These are phyloP conservation scores for Beta vulgaris DNA, from an alignment of 148 eudicot species.

Conservation along the genomic window DNA sequence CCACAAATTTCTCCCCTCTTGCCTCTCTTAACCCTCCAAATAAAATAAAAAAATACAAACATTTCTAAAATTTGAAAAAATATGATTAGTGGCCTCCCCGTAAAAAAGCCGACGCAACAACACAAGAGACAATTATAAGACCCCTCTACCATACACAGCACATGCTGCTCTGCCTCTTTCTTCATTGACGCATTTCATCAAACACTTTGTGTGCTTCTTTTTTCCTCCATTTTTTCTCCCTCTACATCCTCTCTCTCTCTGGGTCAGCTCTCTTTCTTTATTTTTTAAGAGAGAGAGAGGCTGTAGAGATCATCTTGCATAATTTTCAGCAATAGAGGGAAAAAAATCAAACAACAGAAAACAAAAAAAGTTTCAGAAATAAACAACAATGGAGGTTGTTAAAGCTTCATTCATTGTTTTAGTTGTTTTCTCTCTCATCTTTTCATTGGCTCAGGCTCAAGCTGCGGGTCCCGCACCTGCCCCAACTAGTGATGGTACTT, in stretches of 20 bases:
- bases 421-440: conserved; percentile 38
- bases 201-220: conserved; percentile 28
- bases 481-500: conserved; percentile 49
- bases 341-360: neutral
- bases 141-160: neutral
- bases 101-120: conserved; percentile 13
- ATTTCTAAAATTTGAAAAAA: neutral
- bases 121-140: conserved; percentile 10
- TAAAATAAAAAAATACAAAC: neutral
- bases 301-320: conserved; percentile 28
- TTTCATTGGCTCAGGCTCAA: conserved; percentile 44
- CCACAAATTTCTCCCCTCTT: conserved; percentile 27
- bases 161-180: conserved; percentile 16
- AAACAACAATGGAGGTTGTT: conserved; percentile 35
- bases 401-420: conserved; percentile 39
- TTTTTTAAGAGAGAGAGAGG: conserved; percentile 27
- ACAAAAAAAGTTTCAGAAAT: neutral
- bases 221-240: neutral
- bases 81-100: conserved; percentile 27
- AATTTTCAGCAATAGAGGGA: neutral
- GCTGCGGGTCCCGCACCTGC: conserved; percentile 44
- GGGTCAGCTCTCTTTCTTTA: conserved; percentile 6
- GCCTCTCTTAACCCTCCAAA: conserved; percentile 24
- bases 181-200: conserved; percentile 29
- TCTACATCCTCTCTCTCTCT: neutral